Evolutionary conservation across 1,284 basidiomycete species (phyloP).

Genomic region (Pholiota adiposa): DNA sequence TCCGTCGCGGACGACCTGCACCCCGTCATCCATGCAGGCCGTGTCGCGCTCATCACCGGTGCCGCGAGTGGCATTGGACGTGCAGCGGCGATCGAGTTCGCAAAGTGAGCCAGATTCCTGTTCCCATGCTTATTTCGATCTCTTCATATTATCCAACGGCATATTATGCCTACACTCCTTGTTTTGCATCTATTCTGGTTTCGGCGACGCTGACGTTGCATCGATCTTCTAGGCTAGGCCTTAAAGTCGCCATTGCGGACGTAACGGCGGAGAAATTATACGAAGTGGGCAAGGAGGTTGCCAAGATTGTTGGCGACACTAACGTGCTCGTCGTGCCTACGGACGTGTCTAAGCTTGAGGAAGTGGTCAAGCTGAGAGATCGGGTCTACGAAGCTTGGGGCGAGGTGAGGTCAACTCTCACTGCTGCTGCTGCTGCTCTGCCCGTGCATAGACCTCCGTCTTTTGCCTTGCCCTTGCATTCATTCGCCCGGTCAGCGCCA

Average conservation of each 20-base stretch:
- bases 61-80: slow-evolving; percentile 84
- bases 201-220: neutral
- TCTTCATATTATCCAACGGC: slow-evolving; percentile 6
- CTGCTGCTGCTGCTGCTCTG: slow-evolving; percentile 12
- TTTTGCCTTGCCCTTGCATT: neutral
- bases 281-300: slow-evolving; percentile 60
- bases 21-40: slow-evolving; percentile 72
- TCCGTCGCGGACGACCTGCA: slow-evolving; percentile 64
- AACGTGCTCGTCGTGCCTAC: slow-evolving; percentile 78
- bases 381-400: slow-evolving; percentile 87
- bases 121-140: neutral
- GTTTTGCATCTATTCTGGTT: neutral
- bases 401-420: slow-evolving; percentile 67
- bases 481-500: neutral
- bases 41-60: slow-evolving; percentile 83
- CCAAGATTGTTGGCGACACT: slow-evolving; percentile 58
- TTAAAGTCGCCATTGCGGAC: slow-evolving; percentile 89
- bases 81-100: slow-evolving; percentile 82
- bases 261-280: slow-evolving; percentile 52
- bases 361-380: slow-evolving; percentile 76
- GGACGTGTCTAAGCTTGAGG: slow-evolving; percentile 77
- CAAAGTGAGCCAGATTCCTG: slow-evolving; percentile 55
- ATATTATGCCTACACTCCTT: neutral
- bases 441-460: neutral
- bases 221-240: slow-evolving; percentile 40